Base-by-base conservation (phyloP, 2,329 filamentous ascomycete genomes). In the Verticillium albo-atrum region DNA sequence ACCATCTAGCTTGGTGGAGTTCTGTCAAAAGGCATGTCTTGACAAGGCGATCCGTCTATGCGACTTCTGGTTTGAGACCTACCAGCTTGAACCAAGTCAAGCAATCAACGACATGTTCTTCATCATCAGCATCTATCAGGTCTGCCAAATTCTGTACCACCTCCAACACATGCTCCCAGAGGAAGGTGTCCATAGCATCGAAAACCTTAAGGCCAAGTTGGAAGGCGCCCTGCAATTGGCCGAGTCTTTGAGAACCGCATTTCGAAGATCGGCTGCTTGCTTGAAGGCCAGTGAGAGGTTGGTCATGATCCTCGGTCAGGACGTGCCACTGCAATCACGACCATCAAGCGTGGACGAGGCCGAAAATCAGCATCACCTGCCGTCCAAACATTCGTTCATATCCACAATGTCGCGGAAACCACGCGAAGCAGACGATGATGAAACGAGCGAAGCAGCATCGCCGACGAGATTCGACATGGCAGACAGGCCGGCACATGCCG, bases 1-100 rank as follows among this genome's bases (percentile, higher is more conserved):
- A 1, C 59, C 61, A 2, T 26, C 58, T 17, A 56, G 61, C 7
- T 58, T 53, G 25, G 52, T 61, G 26, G 25, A 57, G 12, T 54
- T 56, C 34, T 64, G 61, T 55, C 62, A 64, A 35, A 25, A 26
- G 51, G 12, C 52, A 2, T 62, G 62, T 26, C 55, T 64, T 3
- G 47, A 50, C 15, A 60, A 54, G 25, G 62, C 62, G 2, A 50
- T 61, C n/a, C 56, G 37, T 10, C 23, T 62, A 10, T 56, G 54
- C 35, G 56, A 59, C 9, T 37, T 64, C n/a, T 62, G 58, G 60
- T 54, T 55, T 14, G 35, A 59, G 12, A 47, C 60, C 3, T 34
- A 42, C 12, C 56, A 37, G 3, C 28, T 62, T n/a, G 54, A 59
- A 2, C 30, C 52, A 5, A n/a, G 26, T 9, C 20, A 42, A 10